These are phyloP conservation scores for Panicum virgatum DNA, from an alignment of 202 grass and related monocot species.

Conservation along the genomic window DNA sequence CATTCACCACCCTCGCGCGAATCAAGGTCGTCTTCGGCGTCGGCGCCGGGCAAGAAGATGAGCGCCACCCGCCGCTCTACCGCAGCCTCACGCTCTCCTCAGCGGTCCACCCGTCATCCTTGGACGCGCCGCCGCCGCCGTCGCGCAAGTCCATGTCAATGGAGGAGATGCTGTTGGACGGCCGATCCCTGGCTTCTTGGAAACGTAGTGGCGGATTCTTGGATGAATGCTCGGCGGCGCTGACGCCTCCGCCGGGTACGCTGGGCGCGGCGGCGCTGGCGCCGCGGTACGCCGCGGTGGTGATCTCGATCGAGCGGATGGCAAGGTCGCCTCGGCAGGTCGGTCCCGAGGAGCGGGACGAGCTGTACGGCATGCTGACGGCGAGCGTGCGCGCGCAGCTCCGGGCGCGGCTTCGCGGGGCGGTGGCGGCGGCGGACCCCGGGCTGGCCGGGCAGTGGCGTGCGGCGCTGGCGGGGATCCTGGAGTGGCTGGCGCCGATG, in stretches of 20 bases:
- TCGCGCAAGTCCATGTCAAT: slow-evolving; percentile 55
- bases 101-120: slow-evolving; percentile 59
- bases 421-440: slow-evolving; percentile 43
- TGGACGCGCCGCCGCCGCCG: slow-evolving; percentile 26
- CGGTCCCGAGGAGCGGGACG: slow-evolving; percentile 64
- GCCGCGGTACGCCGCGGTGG: slow-evolving; percentile 57
- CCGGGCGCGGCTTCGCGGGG: slow-evolving; percentile 54
- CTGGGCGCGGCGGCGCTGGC: slow-evolving; percentile 74
- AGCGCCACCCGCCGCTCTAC: slow-evolving; percentile 40
- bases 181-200: too few species aligned
- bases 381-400: slow-evolving; percentile 70
- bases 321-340: slow-evolving; percentile 42
- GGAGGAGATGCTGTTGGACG: too few species aligned
- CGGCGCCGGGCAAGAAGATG: slow-evolving; percentile 24
- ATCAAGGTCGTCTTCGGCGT: slow-evolving; percentile 70
- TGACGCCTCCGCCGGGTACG: slow-evolving; percentile 53
- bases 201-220: slow-evolving; percentile 30
- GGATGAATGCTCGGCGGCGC: slow-evolving; percentile 41
- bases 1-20: slow-evolving; percentile 65
- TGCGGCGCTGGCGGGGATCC: slow-evolving; percentile 63
- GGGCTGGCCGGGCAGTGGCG: slow-evolving; percentile 67
- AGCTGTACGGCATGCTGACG: slow-evolving; percentile 84
- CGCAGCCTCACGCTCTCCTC: slow-evolving; percentile 63
- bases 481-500: slow-evolving; percentile 85
- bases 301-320: slow-evolving; percentile 80